Evolutionary conservation across 345 rosid species (phyloP).

Genomic region (Gossypium longicalyx): DNA sequence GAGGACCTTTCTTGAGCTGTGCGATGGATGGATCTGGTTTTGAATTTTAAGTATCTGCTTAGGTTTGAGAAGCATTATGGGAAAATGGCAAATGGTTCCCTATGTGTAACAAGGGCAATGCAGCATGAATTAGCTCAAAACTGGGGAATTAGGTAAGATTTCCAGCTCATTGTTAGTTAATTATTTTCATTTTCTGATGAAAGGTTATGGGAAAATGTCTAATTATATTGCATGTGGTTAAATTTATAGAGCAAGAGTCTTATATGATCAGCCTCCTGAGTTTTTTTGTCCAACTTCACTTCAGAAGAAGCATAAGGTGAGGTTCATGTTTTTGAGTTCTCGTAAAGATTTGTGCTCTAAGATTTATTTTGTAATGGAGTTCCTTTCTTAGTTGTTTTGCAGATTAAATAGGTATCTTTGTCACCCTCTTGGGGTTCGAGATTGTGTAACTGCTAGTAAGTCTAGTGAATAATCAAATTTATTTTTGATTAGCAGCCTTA

Average conservation of each 20-base stretch:
- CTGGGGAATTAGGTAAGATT: slow-evolving; percentile 89
- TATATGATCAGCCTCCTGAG: slow-evolving; percentile 96
- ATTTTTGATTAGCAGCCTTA: slow-evolving; percentile 11
- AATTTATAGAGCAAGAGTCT: slow-evolving; percentile 60
- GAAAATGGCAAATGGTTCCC: slow-evolving; percentile 76
- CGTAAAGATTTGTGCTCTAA: neutral
- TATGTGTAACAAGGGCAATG: slow-evolving; percentile 94
- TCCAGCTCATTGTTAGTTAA: slow-evolving; percentile 23
- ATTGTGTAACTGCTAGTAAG: slow-evolving; percentile 64
- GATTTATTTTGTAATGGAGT: slow-evolving; percentile 16
- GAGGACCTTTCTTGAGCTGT: neutral
- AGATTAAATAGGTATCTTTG: slow-evolving; percentile 55
- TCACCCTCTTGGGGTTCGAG: slow-evolving; percentile 51
- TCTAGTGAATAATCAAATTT: slow-evolving; percentile 10
- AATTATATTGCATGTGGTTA: slow-evolving; percentile 14
- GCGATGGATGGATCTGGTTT: slow-evolving; percentile 8
- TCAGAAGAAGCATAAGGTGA: slow-evolving; percentile 80
- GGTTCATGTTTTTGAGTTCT: slow-evolving; percentile 17
- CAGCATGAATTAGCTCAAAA: slow-evolving; percentile 93
- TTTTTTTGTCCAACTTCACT: slow-evolving; percentile 72
- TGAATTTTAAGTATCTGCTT: slow-evolving; percentile 5
- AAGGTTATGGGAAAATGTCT: slow-evolving; percentile 12
- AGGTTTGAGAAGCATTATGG: slow-evolving; percentile 89
- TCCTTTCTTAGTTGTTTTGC: slow-evolving; percentile 66
- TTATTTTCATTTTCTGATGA: slow-evolving; percentile 9